Base-by-base conservation (phyloP, 352 stramenopile species). In the Globisporangium lucens region DNA sequence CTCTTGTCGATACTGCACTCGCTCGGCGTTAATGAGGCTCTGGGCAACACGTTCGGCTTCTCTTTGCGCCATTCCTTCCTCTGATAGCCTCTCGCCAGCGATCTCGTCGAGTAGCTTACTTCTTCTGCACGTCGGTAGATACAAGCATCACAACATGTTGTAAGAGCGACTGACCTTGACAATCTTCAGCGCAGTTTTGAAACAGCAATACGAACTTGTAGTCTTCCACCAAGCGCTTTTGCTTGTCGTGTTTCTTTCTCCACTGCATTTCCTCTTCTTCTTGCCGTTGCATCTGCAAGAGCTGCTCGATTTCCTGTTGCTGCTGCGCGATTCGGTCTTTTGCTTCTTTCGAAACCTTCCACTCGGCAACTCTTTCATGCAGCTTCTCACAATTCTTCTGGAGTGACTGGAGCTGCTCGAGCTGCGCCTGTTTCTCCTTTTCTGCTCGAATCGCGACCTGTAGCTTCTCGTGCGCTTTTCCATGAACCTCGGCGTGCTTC, bases 271-370 rank as follows among this genome's bases (percentile, higher is more conserved):
- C 74, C 17, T 89, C 74, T 35, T 83, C 76, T 35, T 84, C 61
- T 29, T 70, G 68, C 59, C 70, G 71, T 63, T 90, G 75, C 43
- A 61, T 41, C 30, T 70, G 33, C 4, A 89, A 20, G 9, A 91
- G 35, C 63, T 58, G 46, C 38, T 89, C 79, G 22, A 91, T 74
- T 60, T 89, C 81, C 0, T 69, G 67, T 64, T 91, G 81, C 59
- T 93, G 82, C 27, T 62, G 62, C 60, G 75, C 72, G 33, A 92
- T 90, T 9, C 84, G 77, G 27, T 80, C 77, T 55, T 89, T 76
- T 0, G 81, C 82, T 47, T 89, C 78, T 61, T 88, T 89, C 1
- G 73, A 70, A 0, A 75, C 68, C 33, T 74, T 78, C 80, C 79
- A 92, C 41, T 86, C 69, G 1, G 67, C 66, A 41, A 94, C 76